A percentile compares a stretch with the other conserved stretches of the same genome.
Conservation (phyloP, 441 rosid species). For the Pelargonium myrrhifolium region DNA sequence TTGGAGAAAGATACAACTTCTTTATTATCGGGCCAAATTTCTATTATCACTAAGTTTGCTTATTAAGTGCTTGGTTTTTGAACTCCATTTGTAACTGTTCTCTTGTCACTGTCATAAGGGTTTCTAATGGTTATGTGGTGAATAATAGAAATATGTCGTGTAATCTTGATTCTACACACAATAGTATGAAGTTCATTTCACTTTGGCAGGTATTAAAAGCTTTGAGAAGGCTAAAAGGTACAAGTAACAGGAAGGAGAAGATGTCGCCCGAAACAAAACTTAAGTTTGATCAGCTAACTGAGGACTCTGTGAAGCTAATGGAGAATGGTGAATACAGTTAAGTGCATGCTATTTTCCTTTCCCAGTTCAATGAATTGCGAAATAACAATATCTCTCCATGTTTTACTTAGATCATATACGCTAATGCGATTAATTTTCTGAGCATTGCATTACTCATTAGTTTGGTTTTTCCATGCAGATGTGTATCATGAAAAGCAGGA, state of each 20-base stretch:
- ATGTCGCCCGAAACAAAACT: constrained; percentile 68
- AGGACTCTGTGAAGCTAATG: constrained; percentile 75
- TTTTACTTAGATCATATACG: neutral
- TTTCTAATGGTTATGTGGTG: too few relatives aligned
- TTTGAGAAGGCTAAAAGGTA: constrained; percentile 82
- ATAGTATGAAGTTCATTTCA: constrained; percentile 11
- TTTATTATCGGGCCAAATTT: neutral
- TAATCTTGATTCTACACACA: neutral
- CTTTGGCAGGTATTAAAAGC: constrained; percentile 69
- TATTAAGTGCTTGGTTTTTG: neutral
- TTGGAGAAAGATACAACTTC: neutral
- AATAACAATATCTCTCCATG: neutral
- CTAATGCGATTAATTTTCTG: too few relatives aligned
- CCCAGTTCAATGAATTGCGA: constrained; percentile 2
- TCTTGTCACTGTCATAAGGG: neutral
- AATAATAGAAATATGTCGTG: too few relatives aligned
- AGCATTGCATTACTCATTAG: neutral
- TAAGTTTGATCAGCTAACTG: constrained; percentile 90
- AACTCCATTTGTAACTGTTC: neutral
- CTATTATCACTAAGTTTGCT: neutral
- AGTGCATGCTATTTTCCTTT: constrained; percentile 24
- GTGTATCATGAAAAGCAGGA: constrained; percentile 78
- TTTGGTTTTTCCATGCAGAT: constrained; percentile 39
- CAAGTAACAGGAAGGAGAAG: constrained; percentile 65
- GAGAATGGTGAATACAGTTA: constrained; percentile 82